Percentiles rank a stretch among this genome's conserved stretches.
These are phyloP conservation scores for Cryomyces minteri DNA, from an alignment of 495 filamentous ascomycete genomes.

Conservation along the genomic window DNA sequence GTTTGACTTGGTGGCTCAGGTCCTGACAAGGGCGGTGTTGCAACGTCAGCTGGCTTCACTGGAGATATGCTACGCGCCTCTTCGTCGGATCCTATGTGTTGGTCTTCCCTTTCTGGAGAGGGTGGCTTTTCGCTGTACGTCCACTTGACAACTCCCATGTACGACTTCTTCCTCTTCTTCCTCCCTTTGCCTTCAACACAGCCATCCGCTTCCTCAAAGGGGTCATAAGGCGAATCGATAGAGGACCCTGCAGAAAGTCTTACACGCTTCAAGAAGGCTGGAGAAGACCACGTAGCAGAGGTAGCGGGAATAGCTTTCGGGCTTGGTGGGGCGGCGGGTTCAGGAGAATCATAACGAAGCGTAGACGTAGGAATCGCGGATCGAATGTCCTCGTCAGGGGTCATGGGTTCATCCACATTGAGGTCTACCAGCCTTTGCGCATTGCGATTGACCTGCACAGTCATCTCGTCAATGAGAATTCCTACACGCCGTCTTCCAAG, in stretches of 20 bases:
- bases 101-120: slow-evolving; percentile 37
- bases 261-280: slow-evolving; percentile 52
- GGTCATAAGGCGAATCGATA: slow-evolving; percentile 39
- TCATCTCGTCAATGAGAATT: neutral
- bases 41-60: neutral
- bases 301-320: slow-evolving; percentile 3
- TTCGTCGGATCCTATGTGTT: slow-evolving; percentile 6
- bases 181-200: slow-evolving; percentile 40
- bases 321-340: neutral
- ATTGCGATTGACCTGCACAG: neutral
- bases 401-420: slow-evolving; percentile 2
- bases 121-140: slow-evolving; percentile 46
- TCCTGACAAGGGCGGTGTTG: neutral
- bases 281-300: slow-evolving; percentile 39
- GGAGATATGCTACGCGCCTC: neutral
- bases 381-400: neutral
- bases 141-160: slow-evolving; percentile 48
- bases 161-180: slow-evolving; percentile 53
- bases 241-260: slow-evolving; percentile 41
- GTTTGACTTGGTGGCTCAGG: slow-evolving; percentile 7
- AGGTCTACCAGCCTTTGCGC: slow-evolving; percentile 1
- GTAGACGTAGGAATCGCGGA: neutral
- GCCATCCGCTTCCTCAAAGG: slow-evolving; percentile 55
- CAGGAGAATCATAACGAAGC: neutral
- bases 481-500: neutral